These are phyloP conservation scores for Penicillium cataractarum DNA, from an alignment of 495 filamentous ascomycete species.

Conservation along the genomic window DNA sequence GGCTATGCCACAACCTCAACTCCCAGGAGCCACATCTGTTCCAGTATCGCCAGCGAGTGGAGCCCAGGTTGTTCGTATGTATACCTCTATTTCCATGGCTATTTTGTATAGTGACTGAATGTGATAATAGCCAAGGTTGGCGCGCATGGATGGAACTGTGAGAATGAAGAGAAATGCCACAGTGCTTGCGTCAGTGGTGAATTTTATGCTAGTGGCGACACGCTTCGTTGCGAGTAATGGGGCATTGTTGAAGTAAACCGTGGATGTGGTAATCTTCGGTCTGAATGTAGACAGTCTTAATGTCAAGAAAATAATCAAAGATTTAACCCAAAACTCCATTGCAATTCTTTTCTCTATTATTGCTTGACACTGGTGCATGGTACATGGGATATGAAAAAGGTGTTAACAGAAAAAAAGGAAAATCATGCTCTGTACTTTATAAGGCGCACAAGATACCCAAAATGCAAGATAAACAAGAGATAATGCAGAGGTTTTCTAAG, in stretches of 20 bases:
- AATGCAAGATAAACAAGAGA: constrained; percentile 4
- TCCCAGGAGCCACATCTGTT: constrained; percentile 1
- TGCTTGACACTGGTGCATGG: constrained; percentile 24
- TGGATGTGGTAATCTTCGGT: background rate
- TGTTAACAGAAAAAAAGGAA: background rate
- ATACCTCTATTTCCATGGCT: background rate
- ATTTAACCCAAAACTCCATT: constrained; percentile 22
- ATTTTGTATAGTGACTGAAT: background rate
- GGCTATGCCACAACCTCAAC: background rate
- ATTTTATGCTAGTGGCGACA: background rate
- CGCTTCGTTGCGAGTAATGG: background rate
- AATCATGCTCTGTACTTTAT: constrained; percentile 25
- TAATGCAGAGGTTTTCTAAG: constrained; percentile 7
- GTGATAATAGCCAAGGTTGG: background rate
- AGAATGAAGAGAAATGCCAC: background rate
- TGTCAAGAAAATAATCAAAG: background rate
- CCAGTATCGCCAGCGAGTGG: constrained; percentile 4
- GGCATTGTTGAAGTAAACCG: background rate
- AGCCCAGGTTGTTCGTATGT: constrained; percentile 8
- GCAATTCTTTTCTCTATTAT: constrained; percentile 28
- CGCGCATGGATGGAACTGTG: constrained; percentile 1
- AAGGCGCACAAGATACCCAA: background rate
- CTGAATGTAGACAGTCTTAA: background rate
- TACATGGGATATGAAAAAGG: constrained; percentile 24
- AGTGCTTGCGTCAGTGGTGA: background rate